phyloP scores from a whole-genome alignment of 352 stramenopile species.

The Albugo laibachii region DNA sequence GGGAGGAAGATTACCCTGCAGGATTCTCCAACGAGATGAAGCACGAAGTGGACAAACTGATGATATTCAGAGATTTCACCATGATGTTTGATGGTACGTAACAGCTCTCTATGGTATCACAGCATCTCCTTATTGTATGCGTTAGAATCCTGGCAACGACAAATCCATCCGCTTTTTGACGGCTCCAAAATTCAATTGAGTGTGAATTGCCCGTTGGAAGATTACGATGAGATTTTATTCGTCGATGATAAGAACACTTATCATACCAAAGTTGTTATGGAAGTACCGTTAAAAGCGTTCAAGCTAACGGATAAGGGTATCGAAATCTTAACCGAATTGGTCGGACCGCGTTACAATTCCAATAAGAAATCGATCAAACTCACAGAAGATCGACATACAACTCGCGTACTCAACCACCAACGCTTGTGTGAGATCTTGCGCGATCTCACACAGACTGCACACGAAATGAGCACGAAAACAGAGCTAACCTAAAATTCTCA shows the following conservation, averaged over 20 bases:
- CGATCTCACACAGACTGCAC: conserved; percentile 47
- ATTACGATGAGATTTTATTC: conserved; percentile 68
- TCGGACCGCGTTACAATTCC: conserved; percentile 41
- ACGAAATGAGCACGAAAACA: conserved; percentile 20
- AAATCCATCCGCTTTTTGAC: conserved; percentile 64
- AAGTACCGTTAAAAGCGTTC: conserved; percentile 52
- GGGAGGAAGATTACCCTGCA: conserved; percentile 42
- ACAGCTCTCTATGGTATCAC: not conserved
- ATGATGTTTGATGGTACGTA: conserved; percentile 36
- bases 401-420: conserved; percentile 71
- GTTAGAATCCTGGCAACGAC: conserved; percentile 43
- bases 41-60: conserved; percentile 71
- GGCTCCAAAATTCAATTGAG: conserved; percentile 40
- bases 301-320: conserved; percentile 22
- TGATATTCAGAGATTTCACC: conserved; percentile 66
- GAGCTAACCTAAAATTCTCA: not conserved
- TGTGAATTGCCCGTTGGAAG: conserved; percentile 57
- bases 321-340: conserved; percentile 43
- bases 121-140: not conserved
- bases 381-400: conserved; percentile 54
- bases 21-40: conserved; percentile 67
- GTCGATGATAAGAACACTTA: conserved; percentile 60
- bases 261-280: conserved; percentile 65
- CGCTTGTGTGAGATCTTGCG: conserved; percentile 63
- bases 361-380: conserved; percentile 41